These are phyloP conservation scores for Ogataea hybrid DNA, from an alignment of 1,139 yeast genomes.

Conservation along the genomic window DNA sequence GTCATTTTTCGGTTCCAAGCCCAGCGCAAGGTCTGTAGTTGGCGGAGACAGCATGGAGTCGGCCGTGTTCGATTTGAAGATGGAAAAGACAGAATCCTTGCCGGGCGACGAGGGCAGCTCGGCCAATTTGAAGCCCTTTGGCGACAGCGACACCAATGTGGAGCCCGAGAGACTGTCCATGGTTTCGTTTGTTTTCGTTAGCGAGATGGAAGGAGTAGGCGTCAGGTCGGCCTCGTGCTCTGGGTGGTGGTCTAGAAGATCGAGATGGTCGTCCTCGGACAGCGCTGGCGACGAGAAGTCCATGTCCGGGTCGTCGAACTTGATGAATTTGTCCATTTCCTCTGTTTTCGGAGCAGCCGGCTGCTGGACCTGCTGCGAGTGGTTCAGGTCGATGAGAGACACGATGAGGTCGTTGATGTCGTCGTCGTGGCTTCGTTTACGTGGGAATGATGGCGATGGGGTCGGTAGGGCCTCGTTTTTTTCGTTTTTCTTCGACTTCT, in stretches of 20 bases:
- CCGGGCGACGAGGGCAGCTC: constrained; percentile 19
- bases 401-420: constrained; percentile 34
- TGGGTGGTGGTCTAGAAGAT: constrained; percentile 6
- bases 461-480: constrained; percentile 1
- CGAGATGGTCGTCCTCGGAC: constrained; percentile 17
- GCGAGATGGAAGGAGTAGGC: constrained; percentile 18
- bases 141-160: constrained; percentile 21
- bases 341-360: constrained; percentile 6
- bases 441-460: constrained; percentile 5
- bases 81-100: constrained; percentile 9
- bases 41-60: constrained; percentile 13
- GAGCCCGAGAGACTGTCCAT: constrained; percentile 21
- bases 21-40: constrained; percentile 4
- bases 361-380: constrained; percentile 22
- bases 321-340: constrained; percentile 16
- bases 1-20: constrained; percentile 10
- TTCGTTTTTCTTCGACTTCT: constrained; percentile 2
- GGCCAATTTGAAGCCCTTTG: constrained; percentile 18
- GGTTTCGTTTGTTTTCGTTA: constrained; percentile 18
- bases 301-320: constrained; percentile 15
- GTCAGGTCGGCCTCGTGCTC: constrained; percentile 13
- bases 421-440: constrained; percentile 26
- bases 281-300: constrained; percentile 16
- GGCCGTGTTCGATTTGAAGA: constrained; percentile 12
- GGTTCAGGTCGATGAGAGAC: constrained; percentile 32